Conservation (phyloP, 495 filamentous ascomycete genomes). For the Haplographium delicatum region DNA sequence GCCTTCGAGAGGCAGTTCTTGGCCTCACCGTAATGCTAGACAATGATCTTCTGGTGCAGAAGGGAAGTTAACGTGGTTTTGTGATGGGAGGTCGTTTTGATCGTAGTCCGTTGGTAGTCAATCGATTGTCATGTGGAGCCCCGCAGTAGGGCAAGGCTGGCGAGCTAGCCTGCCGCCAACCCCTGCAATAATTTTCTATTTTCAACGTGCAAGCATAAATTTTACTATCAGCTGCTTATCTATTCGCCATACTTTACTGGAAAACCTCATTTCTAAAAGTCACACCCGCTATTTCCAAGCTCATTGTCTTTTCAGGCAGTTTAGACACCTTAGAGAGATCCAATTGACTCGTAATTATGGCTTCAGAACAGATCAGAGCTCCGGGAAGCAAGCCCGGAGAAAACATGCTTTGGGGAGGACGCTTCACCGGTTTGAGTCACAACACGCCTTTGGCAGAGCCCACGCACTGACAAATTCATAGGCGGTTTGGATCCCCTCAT, state of each 20-base stretch:
- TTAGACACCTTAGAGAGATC: neutral
- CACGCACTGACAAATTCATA: slow-evolving; percentile 60
- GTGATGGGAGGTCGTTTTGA: neutral
- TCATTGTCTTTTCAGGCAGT: slow-evolving; percentile 1
- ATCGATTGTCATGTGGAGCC: too few species aligned
- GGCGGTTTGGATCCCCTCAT: slow-evolving; percentile 83
- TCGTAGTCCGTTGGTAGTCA: too few species aligned
- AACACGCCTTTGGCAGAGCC: slow-evolving; percentile 26
- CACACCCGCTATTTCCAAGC: too few species aligned
- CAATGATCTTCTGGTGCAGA: neutral
- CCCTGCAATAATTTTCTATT: neutral
- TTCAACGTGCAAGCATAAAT: slow-evolving; percentile 3
- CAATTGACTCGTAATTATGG: slow-evolving; percentile 21
- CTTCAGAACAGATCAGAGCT: slow-evolving; percentile 18
- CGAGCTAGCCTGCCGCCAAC: neutral
- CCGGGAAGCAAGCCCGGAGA: slow-evolving; percentile 27
- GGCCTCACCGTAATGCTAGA: too few species aligned
- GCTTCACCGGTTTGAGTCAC: slow-evolving; percentile 23
- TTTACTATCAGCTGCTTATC: neutral
- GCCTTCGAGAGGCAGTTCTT: too few species aligned
- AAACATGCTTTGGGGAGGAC: slow-evolving; percentile 24
- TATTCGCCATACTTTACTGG: neutral
- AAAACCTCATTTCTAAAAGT: too few species aligned
- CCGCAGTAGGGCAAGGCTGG: neutral
- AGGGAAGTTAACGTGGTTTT: neutral